Evolutionary conservation across 441 rosid species (phyloP).

Genomic region (California macrophylla): DNA sequence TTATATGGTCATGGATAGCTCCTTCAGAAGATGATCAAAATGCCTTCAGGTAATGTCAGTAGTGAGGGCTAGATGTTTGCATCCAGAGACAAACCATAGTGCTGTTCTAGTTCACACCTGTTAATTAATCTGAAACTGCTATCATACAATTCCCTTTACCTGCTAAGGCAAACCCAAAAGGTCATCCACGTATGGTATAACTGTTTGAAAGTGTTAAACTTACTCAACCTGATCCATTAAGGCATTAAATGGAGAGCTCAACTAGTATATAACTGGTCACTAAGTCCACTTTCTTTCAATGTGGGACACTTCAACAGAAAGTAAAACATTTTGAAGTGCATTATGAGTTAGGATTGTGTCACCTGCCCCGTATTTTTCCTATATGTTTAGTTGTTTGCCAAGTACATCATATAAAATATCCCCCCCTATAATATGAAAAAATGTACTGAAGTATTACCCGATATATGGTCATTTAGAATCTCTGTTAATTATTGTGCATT

Average conservation of each 20-base stretch:
- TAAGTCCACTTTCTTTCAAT: neutral
- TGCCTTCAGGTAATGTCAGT: conserved; percentile 50
- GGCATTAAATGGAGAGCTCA: neutral
- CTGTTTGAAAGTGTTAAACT: neutral
- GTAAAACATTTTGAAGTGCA: neutral
- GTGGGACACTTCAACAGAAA: neutral
- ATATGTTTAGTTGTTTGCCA: neutral
- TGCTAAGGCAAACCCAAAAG: neutral
- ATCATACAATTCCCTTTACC: neutral
- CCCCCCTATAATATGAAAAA: neutral
- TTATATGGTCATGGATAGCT: conserved; percentile 94
- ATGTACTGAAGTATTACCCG: neutral
- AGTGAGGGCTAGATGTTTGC: neutral
- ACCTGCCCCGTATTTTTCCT: neutral
- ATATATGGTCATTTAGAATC: neutral
- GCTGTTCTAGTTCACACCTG: neutral
- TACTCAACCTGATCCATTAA: neutral
- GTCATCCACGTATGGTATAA: neutral
- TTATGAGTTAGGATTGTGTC: neutral
- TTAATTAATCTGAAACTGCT: neutral
- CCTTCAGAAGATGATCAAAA: conserved; percentile 80
- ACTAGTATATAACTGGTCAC: neutral
- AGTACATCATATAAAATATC: neutral
- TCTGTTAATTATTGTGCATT: conserved; percentile 15
- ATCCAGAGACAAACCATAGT: neutral